Base-by-base conservation (phyloP, 192 early-diverging fungal genomes). In the Backusella macrospora region DNA sequence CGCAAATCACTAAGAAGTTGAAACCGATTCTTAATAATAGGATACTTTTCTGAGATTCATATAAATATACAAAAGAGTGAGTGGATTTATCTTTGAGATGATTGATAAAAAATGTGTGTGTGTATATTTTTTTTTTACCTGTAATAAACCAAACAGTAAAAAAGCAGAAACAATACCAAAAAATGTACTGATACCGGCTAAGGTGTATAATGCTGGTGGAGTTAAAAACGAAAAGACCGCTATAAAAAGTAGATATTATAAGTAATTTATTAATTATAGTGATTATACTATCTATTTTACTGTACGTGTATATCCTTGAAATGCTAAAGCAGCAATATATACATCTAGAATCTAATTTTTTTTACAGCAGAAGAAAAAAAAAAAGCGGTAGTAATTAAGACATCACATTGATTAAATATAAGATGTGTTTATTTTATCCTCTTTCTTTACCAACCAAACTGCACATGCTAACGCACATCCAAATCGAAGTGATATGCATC, bases 251-350 rank as follows among this genome's bases (percentile, higher is more conserved):
- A 21, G n/a, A n/a, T n/a, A 55, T 21, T 10, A 21, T 26, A 55
- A 23, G 9, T 15, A 18, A 6, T 0, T 52, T 59, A 59, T 8
- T 14, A 26, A 59, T 26, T 26, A 59, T 14, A 23, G 9, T 59
- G 52, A 12, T 23, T 12, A 4, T 23, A 5, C 12, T 59, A 59
- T 26, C 0, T 26, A 59, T 3, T 59, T 1, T 3, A 59, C 52
- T 59, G 21, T 59, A 59, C 52, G 52, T 59, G 52, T 59, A 59
- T 59, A 59, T 59, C 52, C 52, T 59, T 59, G 52, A 59, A 26
- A 59, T 26, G 52, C 52, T 26, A 59, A 23, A 59, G 52, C 52
- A 26, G 52, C 52, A 59, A 59, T 26, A 59, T 59, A 59, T 10
- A 59, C 21, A 12, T 59, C 52, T 26, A 59, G 12, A 59, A 23